phyloP scores from a whole-genome alignment of 257 asterid species.

The Solanum ahanhuiri region DNA sequence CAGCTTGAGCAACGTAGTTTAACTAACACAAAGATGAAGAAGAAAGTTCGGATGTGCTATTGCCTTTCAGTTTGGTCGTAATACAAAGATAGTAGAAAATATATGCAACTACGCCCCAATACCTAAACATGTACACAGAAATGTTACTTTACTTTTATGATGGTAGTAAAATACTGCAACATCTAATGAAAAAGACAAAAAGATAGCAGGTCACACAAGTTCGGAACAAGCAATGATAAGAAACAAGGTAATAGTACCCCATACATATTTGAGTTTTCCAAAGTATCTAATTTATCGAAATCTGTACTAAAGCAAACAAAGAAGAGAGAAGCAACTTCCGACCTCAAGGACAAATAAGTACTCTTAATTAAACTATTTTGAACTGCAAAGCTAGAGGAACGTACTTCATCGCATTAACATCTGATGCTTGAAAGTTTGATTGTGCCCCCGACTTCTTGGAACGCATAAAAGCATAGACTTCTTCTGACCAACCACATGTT shows the following conservation, averaged over 20 bases:
- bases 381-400: constrained; percentile 18
- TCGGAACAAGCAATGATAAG: neutral
- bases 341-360: neutral
- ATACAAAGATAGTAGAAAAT: neutral
- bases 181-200: neutral
- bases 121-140: neutral
- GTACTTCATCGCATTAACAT: constrained; percentile 50
- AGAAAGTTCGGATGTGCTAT: neutral
- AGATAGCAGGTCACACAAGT: neutral
- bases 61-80: neutral
- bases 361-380: neutral
- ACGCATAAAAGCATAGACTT: constrained; percentile 64
- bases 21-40: neutral
- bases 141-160: neutral
- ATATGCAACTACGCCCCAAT: neutral
- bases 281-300: neutral
- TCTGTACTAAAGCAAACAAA: neutral
- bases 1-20: neutral
- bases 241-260: neutral
- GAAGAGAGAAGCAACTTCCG: neutral
- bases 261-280: neutral
- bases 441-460: constrained; percentile 36
- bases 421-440: constrained; percentile 22
- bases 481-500: constrained; percentile 78
- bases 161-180: neutral